phyloP scores from a whole-genome alignment of 768 basidiomycete genomes.

The Hygrophorus russula region DNA sequence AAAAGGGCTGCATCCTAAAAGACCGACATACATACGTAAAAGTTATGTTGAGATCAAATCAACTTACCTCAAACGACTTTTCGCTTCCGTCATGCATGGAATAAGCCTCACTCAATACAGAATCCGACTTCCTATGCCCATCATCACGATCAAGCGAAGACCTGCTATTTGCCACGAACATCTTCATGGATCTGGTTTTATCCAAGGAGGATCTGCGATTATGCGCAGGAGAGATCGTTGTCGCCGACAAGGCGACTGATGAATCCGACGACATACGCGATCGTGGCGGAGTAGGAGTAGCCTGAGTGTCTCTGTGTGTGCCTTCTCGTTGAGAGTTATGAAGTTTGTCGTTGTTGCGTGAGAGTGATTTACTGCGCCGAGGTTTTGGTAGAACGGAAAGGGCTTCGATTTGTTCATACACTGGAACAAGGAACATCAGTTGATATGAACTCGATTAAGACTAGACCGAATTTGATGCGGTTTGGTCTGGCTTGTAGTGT shows the following conservation, averaged over 20 bases:
- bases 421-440: conserved; percentile 25
- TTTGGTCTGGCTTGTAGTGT: not conserved
- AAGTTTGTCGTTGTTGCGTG: conserved; percentile 38
- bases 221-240: conserved; percentile 11
- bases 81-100: conserved; percentile 18
- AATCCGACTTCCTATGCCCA: conserved; percentile 38
- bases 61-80: conserved; percentile 25
- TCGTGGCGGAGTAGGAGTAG: conserved; percentile 16
- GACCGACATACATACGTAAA: conserved; percentile 4
- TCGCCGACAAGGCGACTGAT: conserved; percentile 17
- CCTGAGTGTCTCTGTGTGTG: conserved; percentile 23
- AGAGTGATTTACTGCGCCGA: conserved; percentile 60
- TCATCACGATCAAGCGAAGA: conserved; percentile 26
- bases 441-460: conserved; percentile 2
- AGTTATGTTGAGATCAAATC: not conserved
- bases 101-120: conserved; percentile 37
- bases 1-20: conserved; percentile 42
- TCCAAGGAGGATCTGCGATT: conserved; percentile 49
- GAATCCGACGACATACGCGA: conserved; percentile 31
- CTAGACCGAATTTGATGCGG: not conserved
- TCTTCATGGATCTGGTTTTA: conserved; percentile 49
- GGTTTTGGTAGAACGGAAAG: conserved; percentile 47
- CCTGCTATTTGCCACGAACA: conserved; percentile 33
- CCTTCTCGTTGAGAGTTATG: conserved; percentile 33
- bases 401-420: conserved; percentile 69